These are phyloP conservation scores for Diplogelasinospora grovesii DNA, from an alignment of 495 filamentous ascomycete genomes.

Conservation along the genomic window DNA sequence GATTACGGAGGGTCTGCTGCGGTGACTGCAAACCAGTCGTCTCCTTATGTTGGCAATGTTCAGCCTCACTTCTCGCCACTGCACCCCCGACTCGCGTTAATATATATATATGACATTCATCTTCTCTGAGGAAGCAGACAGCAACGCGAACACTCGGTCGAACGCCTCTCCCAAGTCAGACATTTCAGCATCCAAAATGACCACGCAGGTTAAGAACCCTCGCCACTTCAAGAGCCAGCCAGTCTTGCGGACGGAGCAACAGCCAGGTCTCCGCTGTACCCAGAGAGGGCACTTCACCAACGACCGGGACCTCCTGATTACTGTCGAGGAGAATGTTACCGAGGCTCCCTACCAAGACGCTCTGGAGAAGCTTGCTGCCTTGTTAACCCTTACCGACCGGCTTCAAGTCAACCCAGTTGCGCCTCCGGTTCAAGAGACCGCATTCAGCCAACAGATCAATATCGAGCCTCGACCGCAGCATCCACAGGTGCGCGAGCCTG, in stretches of 20 bases:
- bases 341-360: slow-evolving; percentile 40
- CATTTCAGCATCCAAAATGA: slow-evolving; percentile 15
- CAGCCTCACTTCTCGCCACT: no score
- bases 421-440: no score
- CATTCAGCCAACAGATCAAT: no score
- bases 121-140: slow-evolving; percentile 54
- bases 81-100: no score
- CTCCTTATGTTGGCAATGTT: no score
- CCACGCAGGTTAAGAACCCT: slow-evolving; percentile 26
- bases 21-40: no score
- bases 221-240: slow-evolving; percentile 43
- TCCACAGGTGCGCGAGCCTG: no score
- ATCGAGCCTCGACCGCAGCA: no score
- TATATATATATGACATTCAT: no score
- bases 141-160: slow-evolving; percentile 8
- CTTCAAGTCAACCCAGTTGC: slow-evolving; percentile 1
- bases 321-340: slow-evolving; percentile 25
- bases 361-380: slow-evolving; percentile 28
- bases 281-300: slow-evolving; percentile 24
- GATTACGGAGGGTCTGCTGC: no score
- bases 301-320: slow-evolving; percentile 17
- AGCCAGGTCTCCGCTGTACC: slow-evolving; percentile 22
- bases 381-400: slow-evolving; percentile 1
- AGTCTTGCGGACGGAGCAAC: slow-evolving; percentile 21
- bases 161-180: slow-evolving; percentile 10